phyloP scores from a whole-genome alignment of 352 stramenopile species.

The Stephanocyclus meneghinianus region DNA sequence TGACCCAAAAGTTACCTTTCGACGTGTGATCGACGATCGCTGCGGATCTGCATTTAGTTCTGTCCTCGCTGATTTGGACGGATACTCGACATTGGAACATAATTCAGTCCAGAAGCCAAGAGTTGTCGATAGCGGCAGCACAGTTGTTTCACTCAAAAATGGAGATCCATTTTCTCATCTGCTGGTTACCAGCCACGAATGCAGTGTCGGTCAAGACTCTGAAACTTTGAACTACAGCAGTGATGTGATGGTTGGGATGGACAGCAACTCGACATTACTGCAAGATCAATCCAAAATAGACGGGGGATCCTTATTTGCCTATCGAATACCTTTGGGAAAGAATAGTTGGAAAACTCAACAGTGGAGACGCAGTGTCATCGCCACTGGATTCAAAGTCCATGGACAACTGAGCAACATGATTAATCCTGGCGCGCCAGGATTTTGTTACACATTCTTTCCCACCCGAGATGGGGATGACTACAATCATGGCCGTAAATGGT shows the following conservation, averaged over 20 bases:
- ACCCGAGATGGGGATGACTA: slow-evolving; percentile 36
- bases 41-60: slow-evolving; percentile 83
- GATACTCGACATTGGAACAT: slow-evolving; percentile 7
- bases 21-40: slow-evolving; percentile 77
- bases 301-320: slow-evolving; percentile 81
- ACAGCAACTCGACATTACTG: neutral
- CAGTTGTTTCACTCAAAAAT: slow-evolving; percentile 49
- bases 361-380: slow-evolving; percentile 79
- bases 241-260: neutral
- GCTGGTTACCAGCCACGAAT: slow-evolving; percentile 85
- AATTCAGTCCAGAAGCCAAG: slow-evolving; percentile 2
- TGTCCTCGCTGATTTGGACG: slow-evolving; percentile 79
- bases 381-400: slow-evolving; percentile 83
- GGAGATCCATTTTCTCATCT: slow-evolving; percentile 80
- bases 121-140: slow-evolving; percentile 73
- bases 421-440: slow-evolving; percentile 85
- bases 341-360: slow-evolving; percentile 69
- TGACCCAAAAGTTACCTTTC: slow-evolving; percentile 61
- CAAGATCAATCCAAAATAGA: slow-evolving; percentile 50
- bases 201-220: slow-evolving; percentile 52
- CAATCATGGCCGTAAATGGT: slow-evolving; percentile 24
- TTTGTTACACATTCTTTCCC: slow-evolving; percentile 85
- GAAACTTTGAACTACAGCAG: neutral
- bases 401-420: slow-evolving; percentile 81
- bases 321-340: slow-evolving; percentile 69